These are phyloP conservation scores for Microascus cirrosus DNA, from an alignment of 2,329 filamentous ascomycete species.

Conservation along the genomic window DNA sequence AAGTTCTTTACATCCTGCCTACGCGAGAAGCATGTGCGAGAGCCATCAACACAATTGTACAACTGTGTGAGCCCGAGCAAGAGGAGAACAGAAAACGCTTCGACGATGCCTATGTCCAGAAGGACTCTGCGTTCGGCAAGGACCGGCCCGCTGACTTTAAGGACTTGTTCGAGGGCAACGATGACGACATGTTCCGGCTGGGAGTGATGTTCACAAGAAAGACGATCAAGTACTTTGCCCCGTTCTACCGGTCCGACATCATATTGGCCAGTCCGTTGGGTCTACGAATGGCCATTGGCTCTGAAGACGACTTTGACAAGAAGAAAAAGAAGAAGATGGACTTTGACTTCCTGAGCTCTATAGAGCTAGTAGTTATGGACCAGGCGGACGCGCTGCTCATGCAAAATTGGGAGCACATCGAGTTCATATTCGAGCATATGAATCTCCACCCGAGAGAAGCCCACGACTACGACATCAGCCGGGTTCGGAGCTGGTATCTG, in stretches of 20 bases:
- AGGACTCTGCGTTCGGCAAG: conserved; percentile 51
- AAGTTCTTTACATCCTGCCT: conserved; percentile 81
- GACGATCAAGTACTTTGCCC: conserved; percentile 86
- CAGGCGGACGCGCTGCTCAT: conserved; percentile 88
- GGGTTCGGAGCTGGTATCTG: conserved; percentile 86
- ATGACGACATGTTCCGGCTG: conserved; percentile 93
- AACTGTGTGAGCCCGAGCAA: conserved; percentile 71
- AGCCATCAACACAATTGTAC: conserved; percentile 65
- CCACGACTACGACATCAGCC: conserved; percentile 87
- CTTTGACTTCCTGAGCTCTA: conserved; percentile 84
- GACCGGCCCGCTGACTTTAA: conserved; percentile 79
- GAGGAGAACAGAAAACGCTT: conserved; percentile 94
- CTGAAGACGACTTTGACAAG: conserved; percentile 36
- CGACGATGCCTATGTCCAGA: conserved; percentile 66
- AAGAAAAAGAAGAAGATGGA: conserved; percentile 49
- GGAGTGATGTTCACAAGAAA: conserved; percentile 97
- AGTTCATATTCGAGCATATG: conserved; percentile 82
- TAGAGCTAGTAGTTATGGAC: conserved; percentile 83
- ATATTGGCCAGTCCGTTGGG: conserved; percentile 86
- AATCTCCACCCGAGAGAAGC: conserved; percentile 83
- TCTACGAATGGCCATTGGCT: conserved; percentile 80
- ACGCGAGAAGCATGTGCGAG: conserved; percentile 78
- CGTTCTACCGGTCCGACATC: conserved; percentile 95
- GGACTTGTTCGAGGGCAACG: conserved; percentile 85
- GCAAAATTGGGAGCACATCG: conserved; percentile 97